Evolutionary conservation across 495 filamentous ascomycete genomes (phyloP), one percentile per base, ranked within the genome.

Genomic region (Penicillium diatomitis): DNA sequence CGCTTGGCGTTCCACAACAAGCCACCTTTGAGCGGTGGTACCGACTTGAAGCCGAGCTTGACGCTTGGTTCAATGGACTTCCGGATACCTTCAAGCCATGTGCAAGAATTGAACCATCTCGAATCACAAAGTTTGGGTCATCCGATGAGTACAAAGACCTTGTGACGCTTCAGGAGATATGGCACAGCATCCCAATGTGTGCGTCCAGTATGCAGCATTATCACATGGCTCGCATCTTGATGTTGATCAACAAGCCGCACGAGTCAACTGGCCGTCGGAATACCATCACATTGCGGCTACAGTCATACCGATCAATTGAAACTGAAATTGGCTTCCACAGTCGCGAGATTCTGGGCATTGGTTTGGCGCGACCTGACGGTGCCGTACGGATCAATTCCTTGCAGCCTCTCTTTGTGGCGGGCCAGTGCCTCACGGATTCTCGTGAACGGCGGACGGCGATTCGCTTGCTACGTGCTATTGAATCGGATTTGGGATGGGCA

Each of bases 191-290:
- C 3, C 74, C 80, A 3, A 81, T 83, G 73, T 83, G 79, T 63
- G 76, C 74, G 1, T 79, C 79, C 4, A 76, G 76, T 7, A 82
- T 83, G 77, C 80, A 83, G 56, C 72, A 72, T 50, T 85, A 81
- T 55, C 80, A 85, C 54, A 81, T 85, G 74, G 76, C 77, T 0
- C 78, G 76, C 39, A 81, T 81, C 32, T 66, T 83, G 38, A 64
- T 85, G 8, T 68, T 82, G 7, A 74, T 81, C 57, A 78, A 85
- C 56, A 81, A 80, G 50, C 80, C 81, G 12, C 74, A 79, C 33
- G 72, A 80, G 36, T 73, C 77, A 6, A 80, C 76, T 3, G 68
- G 68, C 46, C 65, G 68, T 9, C 66, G 70, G 27, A 73, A 67
- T 32, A 76, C 75, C 2, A 68, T 82, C 40, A 68, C 70, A 2